Base-by-base conservation (phyloP, 2,329 filamentous ascomycete species). In the Phialophora verrucosa region DNA sequence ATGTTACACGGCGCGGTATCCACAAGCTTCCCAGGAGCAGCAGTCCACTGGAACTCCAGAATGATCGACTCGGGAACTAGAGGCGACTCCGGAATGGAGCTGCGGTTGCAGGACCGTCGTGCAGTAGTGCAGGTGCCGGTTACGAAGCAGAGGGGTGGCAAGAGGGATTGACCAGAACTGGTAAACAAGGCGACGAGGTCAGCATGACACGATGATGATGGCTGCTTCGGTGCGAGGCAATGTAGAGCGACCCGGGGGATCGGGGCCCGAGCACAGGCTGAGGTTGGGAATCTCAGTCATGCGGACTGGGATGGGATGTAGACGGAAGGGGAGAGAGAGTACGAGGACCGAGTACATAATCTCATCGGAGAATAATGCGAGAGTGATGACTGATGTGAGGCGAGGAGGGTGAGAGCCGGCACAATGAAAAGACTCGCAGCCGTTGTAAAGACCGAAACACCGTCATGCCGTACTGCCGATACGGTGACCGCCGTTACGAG, bases 31-130 rank as follows among this genome's bases (percentile, higher is more conserved):
- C n/a, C 25, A 42, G 38, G 44, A 51, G 31, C 31, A 53, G 47
- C 11, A 51, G 27, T 6, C 12, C 27, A 61, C 7, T 42, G 25
- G 11, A 29, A 42, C 47, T 53, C 59, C 49, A 25, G 59, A 32
- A 61, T 29, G 47, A 61, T 61, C 59, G 59, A 42, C 59, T 51
- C 59, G 47, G 59, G 59, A 61, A 44, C 59, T 53, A 61, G 59
- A 38, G 35, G 44, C 44, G 35, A 42, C 47, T 51, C 31, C 27
- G 58, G 58, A 53, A 53, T 25, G 44, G 44, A 60, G 57, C 57
- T 50, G 44, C 58, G 29, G 29, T 27, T 53, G 58, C 29, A 53
- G 58, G 35, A 53, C 12, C 59, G 44, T 54, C 59, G 23, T 53
- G 59, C 47, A 61, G 47, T 61, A 61, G 59, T 61, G 49, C 17